Percentiles rank a stretch among this genome's conserved stretches.
Evolutionary conservation across 2,329 filamentous ascomycete genomes (phyloP).

Genomic region (Talaromyces sp.): DNA sequence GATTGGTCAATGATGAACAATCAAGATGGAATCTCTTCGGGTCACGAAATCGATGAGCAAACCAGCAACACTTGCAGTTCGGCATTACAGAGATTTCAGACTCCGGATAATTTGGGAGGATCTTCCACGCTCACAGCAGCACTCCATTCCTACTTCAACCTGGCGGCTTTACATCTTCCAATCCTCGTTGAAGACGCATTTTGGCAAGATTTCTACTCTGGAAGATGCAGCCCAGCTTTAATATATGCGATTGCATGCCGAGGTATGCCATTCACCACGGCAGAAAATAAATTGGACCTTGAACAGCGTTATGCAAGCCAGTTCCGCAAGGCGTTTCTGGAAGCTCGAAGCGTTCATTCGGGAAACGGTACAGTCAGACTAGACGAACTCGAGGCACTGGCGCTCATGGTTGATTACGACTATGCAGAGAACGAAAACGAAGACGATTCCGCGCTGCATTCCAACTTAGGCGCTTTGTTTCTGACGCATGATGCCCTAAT

Average conservation of each 20-base stretch:
- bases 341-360: not conserved
- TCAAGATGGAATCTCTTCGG: not conserved
- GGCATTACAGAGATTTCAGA: not conserved
- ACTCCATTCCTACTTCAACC: not conserved
- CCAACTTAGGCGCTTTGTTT: not conserved
- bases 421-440: not conserved
- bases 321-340: not conserved
- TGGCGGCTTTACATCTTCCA: not conserved
- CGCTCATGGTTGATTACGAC: not conserved
- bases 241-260: not conserved
- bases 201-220: not conserved
- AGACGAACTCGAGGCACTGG: not conserved
- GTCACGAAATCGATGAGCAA: not conserved
- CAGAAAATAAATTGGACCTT: not conserved
- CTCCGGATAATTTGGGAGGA: not conserved
- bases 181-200: not conserved
- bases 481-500: not conserved
- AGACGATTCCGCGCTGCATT: not conserved
- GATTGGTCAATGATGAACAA: not conserved
- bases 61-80: not conserved
- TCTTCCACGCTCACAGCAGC: not conserved
- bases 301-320: not conserved
- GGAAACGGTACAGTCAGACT: not conserved
- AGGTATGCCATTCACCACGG: not conserved
- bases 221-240: not conserved